These are phyloP conservation scores for Wallacemonas sp. DNA, from an alignment of 208 protist genomes.

Conservation along the genomic window DNA sequence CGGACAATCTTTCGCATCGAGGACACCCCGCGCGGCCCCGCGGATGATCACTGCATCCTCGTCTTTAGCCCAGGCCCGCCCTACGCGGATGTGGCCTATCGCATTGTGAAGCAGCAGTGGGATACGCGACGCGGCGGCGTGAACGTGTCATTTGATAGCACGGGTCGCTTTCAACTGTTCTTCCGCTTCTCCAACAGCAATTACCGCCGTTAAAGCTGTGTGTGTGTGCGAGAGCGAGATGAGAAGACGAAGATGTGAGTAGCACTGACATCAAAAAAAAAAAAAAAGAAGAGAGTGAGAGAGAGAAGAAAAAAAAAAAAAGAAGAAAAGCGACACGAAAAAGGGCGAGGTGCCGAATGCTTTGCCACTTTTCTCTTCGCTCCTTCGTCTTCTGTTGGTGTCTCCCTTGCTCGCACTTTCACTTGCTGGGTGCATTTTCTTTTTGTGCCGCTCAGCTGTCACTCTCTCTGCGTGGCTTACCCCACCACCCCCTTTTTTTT, in stretches of 20 bases:
- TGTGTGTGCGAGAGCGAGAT: too few species aligned
- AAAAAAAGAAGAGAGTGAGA: not conserved
- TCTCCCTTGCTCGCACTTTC: too few species aligned
- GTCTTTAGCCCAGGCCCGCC: conserved; percentile 96
- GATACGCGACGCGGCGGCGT: conserved; percentile 94
- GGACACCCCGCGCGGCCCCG: conserved; percentile 57
- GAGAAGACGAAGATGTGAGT: too few species aligned
- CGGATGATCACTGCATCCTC: conserved; percentile 90
- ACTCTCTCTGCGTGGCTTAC: too few species aligned
- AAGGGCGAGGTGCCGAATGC: too few species aligned
- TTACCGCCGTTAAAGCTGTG: conserved; percentile 55
- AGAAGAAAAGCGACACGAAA: not conserved
- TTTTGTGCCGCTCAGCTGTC: too few species aligned
- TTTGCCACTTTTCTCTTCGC: too few species aligned
- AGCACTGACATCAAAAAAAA: not conserved
- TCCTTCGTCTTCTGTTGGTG: too few species aligned
- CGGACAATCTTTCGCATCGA: conserved; percentile 92
- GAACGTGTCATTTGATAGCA: conserved; percentile 94
- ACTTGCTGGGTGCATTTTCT: too few species aligned
- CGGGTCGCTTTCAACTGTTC: conserved; percentile 76
- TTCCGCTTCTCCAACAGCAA: conserved; percentile 90
- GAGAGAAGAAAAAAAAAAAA: not conserved
- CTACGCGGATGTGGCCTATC: conserved; percentile 99
- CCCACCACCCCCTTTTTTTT: too few species aligned
- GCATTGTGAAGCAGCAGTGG: conserved; percentile 97